A percentile compares a stretch with the other conserved stretches of the same genome.
These are phyloP conservation scores for Linnemannia exigua DNA, from an alignment of 192 early-diverging fungal genomes.

Conservation along the genomic window DNA sequence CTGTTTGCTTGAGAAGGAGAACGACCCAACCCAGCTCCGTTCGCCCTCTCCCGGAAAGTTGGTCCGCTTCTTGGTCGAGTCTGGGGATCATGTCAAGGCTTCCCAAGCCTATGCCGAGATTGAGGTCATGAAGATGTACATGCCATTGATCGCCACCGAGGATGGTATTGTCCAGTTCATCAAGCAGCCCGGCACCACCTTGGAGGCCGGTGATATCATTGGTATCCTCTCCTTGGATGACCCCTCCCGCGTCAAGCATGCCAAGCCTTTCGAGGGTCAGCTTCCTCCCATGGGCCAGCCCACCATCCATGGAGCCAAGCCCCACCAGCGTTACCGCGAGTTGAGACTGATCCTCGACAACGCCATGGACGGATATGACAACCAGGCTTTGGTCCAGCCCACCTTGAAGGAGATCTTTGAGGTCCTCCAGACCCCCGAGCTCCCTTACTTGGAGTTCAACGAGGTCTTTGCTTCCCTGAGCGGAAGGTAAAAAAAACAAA, in stretches of 20 bases:
- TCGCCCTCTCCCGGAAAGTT: slow-evolving; percentile 98
- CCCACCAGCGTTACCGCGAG: slow-evolving; percentile 85
- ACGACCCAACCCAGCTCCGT: slow-evolving; percentile 96
- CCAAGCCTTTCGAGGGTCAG: slow-evolving; percentile 86
- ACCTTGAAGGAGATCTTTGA: slow-evolving; percentile 82
- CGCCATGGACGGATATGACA: slow-evolving; percentile 92
- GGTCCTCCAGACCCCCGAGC: slow-evolving; percentile 78
- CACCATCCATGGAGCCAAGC: slow-evolving; percentile 88
- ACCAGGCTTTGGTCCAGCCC: slow-evolving; percentile 76
- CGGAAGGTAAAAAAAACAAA: slow-evolving; percentile 67
- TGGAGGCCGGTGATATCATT: slow-evolving; percentile 94
- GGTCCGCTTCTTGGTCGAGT: slow-evolving; percentile 93
- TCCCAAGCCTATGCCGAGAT: slow-evolving; percentile 98
- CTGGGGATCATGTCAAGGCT: slow-evolving; percentile 89
- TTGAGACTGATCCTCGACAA: slow-evolving; percentile 75
- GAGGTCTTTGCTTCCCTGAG: slow-evolving; percentile 85
- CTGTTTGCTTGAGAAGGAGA: slow-evolving; percentile 95
- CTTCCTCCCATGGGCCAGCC: slow-evolving; percentile 80
- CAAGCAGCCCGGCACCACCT: slow-evolving; percentile 87
- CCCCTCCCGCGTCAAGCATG: slow-evolving; percentile 91
- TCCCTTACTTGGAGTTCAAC: slow-evolving; percentile 89
- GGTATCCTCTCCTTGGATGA: slow-evolving; percentile 95
- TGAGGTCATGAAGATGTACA: slow-evolving; percentile 99
- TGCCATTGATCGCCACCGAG: slow-evolving; percentile 94
- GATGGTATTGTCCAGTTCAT: slow-evolving; percentile 92